These are phyloP conservation scores for Diaporthe citrichinensis DNA, from an alignment of 2,329 filamentous ascomycete genomes.

Conservation along the genomic window DNA sequence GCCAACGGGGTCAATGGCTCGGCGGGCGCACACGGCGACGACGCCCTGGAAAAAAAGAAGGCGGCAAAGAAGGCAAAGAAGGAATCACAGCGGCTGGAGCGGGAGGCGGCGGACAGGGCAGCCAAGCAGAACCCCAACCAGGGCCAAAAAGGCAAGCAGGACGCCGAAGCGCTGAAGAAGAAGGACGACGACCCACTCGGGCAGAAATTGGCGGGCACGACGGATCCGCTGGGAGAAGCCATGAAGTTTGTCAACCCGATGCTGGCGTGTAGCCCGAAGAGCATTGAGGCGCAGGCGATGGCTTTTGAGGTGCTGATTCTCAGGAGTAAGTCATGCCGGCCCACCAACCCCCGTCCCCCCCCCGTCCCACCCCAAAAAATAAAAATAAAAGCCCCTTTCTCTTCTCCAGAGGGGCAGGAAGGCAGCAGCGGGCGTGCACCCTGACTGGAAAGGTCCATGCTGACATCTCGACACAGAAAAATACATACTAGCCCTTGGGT, in stretches of 20 bases:
- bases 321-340: slow-evolving; percentile 73
- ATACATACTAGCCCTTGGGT: slow-evolving; percentile 88
- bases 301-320: slow-evolving; percentile 93
- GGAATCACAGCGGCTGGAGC: slow-evolving; percentile 75
- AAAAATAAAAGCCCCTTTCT: too few relatives aligned
- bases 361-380: too few relatives aligned
- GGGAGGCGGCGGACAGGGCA: slow-evolving; percentile 83
- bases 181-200: slow-evolving; percentile 92
- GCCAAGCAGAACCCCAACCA: slow-evolving; percentile 90
- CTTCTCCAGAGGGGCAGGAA: not conserved
- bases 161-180: slow-evolving; percentile 79
- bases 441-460: slow-evolving; percentile 40
- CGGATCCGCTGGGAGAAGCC: slow-evolving; percentile 86
- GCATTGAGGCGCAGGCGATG: slow-evolving; percentile 83
- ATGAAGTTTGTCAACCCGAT: slow-evolving; percentile 88
- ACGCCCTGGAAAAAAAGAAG: slow-evolving; percentile 83
- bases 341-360: not conserved
- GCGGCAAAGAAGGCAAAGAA: slow-evolving; percentile 91
- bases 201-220: slow-evolving; percentile 82
- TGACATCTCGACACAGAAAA: slow-evolving; percentile 72
- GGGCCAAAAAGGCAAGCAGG: slow-evolving; percentile 71
- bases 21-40: slow-evolving; percentile 60
- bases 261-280: slow-evolving; percentile 85
- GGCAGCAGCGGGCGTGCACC: not conserved
- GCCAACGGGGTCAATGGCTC: slow-evolving; percentile 74